Conservation (phyloP, 129 eudicot genomes). For the Lonicera japonica region DNA sequence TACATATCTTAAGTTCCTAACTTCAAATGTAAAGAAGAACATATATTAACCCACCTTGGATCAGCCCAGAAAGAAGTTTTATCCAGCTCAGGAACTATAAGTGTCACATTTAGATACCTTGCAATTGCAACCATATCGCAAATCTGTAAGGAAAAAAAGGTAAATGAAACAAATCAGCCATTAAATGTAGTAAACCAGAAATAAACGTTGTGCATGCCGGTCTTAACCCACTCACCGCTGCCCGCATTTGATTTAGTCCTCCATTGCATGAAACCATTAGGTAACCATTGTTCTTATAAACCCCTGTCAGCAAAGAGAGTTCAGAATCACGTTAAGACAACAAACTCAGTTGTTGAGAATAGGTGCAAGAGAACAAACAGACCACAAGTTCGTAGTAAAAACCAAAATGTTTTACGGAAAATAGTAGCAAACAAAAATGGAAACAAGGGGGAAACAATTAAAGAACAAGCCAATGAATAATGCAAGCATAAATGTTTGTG, state of each 20-base stretch:
- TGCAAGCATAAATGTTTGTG: neutral
- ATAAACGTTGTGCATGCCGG: neutral
- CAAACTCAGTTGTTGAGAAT: neutral
- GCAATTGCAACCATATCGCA: conserved; percentile 99
- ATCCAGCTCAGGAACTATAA: conserved; percentile 93
- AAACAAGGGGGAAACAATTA: neutral
- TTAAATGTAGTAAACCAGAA: neutral
- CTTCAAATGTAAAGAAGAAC: neutral
- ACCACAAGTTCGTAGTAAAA: too few species aligned
- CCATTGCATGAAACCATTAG: conserved; percentile 96
- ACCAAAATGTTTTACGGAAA: too few species aligned
- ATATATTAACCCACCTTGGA: conserved; percentile 56
- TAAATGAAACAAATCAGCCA: neutral
- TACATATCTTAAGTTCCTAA: neutral
- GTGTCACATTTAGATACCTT: conserved; percentile 87
- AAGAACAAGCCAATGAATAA: neutral
- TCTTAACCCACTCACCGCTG: conserved; percentile 67
- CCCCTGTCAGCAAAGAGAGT: conserved; percentile 45
- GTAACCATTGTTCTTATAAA: conserved; percentile 95
- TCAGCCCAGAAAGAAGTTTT: conserved; percentile 97
- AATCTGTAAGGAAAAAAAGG: conserved; percentile 40
- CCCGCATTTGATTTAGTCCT: conserved; percentile 96
- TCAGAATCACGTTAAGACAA: conserved; percentile 4
- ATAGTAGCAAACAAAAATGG: neutral
- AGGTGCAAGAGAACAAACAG: too few species aligned